Conservation (phyloP, 1,284 basidiomycete species). For the Trichosporon sp. region DNA sequence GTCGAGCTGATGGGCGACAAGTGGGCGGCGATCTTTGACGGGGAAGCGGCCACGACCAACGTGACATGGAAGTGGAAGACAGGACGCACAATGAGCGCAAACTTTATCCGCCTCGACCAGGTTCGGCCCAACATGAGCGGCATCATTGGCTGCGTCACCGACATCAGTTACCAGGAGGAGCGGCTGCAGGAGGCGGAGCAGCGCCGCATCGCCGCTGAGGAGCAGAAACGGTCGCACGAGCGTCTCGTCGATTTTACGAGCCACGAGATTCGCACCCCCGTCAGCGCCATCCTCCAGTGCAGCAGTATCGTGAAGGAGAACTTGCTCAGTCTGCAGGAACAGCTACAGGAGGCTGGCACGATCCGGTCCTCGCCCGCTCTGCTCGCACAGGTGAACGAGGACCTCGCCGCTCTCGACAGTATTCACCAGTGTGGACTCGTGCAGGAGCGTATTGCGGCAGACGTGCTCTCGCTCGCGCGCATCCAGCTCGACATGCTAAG, state of each 20-base stretch:
- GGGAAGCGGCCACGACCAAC: slow-evolving; percentile 24
- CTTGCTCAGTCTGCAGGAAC: slow-evolving; percentile 33
- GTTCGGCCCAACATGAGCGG: slow-evolving; percentile 41
- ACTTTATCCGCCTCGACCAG: slow-evolving; percentile 47
- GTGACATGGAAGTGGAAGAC: slow-evolving; percentile 47
- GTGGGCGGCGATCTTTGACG: slow-evolving; percentile 28
- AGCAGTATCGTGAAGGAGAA: slow-evolving; percentile 44
- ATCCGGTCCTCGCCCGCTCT: slow-evolving; percentile 33
- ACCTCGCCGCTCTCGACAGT: slow-evolving; percentile 45
- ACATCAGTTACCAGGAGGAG: slow-evolving; percentile 49
- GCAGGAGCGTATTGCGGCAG: slow-evolving; percentile 58
- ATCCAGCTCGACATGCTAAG: slow-evolving; percentile 52
- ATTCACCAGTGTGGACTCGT: slow-evolving; percentile 54
- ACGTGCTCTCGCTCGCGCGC: slow-evolving; percentile 55
- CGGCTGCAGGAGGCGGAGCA: slow-evolving; percentile 36
- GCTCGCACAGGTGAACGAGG: slow-evolving; percentile 46
- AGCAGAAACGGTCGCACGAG: slow-evolving; percentile 41
- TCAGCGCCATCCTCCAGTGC: slow-evolving; percentile 44
- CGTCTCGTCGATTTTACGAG: slow-evolving; percentile 44
- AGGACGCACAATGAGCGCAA: slow-evolving; percentile 39
- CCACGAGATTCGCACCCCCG: slow-evolving; percentile 45
- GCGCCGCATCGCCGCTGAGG: slow-evolving; percentile 37
- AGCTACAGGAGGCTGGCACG: slow-evolving; percentile 23
- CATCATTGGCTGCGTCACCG: slow-evolving; percentile 49
- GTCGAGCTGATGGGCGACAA: slow-evolving; percentile 21